Evolutionary conservation across 2,329 filamentous ascomycete genomes (phyloP), one percentile per base, ranked within the genome.

Genomic region (Sarocladiaceae sp.): DNA sequence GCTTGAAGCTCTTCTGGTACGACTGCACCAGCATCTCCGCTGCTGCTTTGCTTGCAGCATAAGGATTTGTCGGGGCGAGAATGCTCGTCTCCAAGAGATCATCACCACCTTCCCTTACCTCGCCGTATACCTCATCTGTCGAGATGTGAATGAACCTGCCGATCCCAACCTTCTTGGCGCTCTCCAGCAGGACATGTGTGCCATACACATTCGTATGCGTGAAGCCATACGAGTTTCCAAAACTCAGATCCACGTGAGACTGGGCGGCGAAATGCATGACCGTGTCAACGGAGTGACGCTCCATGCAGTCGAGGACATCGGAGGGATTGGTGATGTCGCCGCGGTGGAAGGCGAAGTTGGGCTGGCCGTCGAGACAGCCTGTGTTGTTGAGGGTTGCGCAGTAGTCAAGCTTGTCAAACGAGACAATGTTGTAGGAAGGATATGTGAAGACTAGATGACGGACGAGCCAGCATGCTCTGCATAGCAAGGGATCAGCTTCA

Each of bases 201-300:
- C 86, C 87, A 51, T 86, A 83, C 12, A 90, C 86, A 53, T 91
- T 93, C 46, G 82, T 89, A 53, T 82, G 80, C 0, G 85, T 90
- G 64, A 91, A 91, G 44, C 80, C 76, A 60, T 88, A 88, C 9
- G 85, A 88, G 65, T 91, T 88, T 42, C 83, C 83, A 56, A 93
- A 93, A 58, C 83, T 88, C 54, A 88, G 64, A 55, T 91, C 85
- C 42, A 93, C 87, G 58, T 91, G 86, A 6, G 84, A 88, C 64
- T 89, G 83, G n/a, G 87, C 87, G 3, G 87, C 87, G 56, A 93
- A 89, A 62, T 91, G 86, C 61, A 91, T 80, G 49, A 93, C 74
- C 43, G 85, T 88, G 59, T 91, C 87, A 54, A 91, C 83, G 26
- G 78, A 73, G 66, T 88, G 72, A 48, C 78, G 74, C 59, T 83